Evolutionary conservation across 1,139 yeast genomes (phyloP).

Genomic region (Pichia sp.): DNA sequence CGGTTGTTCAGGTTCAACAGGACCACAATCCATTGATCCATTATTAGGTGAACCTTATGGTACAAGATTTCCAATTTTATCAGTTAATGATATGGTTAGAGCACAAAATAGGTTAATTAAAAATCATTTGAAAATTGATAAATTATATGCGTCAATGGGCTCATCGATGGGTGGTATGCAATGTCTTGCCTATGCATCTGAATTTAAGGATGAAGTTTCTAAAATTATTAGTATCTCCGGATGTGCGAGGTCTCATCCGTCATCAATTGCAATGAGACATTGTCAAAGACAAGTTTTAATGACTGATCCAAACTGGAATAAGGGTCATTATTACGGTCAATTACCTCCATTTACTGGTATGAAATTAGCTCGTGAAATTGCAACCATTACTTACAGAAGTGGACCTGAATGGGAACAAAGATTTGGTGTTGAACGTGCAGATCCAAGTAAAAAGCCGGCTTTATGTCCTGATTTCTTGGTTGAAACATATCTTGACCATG

Average conservation of each 20-base stretch:
- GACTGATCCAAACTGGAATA: slow-evolving; percentile 93
- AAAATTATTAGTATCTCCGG: slow-evolving; percentile 77
- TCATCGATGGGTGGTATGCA: slow-evolving; percentile 99
- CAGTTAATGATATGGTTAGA: slow-evolving; percentile 85
- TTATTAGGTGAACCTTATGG: slow-evolving; percentile 64
- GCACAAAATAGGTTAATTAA: slow-evolving; percentile 70
- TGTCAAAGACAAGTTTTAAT: slow-evolving; percentile 88
- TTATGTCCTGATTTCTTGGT: slow-evolving; percentile 88
- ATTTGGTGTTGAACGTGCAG: slow-evolving; percentile 83
- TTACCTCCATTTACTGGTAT: slow-evolving; percentile 91
- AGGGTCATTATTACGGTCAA: slow-evolving; percentile 71
- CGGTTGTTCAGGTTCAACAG: slow-evolving; percentile 93
- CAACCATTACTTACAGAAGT: slow-evolving; percentile 87
- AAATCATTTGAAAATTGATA: slow-evolving; percentile 54
- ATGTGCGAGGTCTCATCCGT: slow-evolving; percentile 91
- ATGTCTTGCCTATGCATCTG: slow-evolving; percentile 79
- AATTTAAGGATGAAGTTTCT: slow-evolving; percentile 69
- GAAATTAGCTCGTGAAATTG: slow-evolving; percentile 90
- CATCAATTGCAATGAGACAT: slow-evolving; percentile 87
- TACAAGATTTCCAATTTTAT: slow-evolving; percentile 79
- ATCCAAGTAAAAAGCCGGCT: slow-evolving; percentile 73
- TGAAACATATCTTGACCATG: slow-evolving; percentile 89
- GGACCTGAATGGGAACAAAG: slow-evolving; percentile 97
- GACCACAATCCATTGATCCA: slow-evolving; percentile 81
- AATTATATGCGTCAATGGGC: slow-evolving; percentile 76